phyloP scores from a whole-genome alignment of 176 grass and related monocot species.

The Urochloa ruziziensis region DNA sequence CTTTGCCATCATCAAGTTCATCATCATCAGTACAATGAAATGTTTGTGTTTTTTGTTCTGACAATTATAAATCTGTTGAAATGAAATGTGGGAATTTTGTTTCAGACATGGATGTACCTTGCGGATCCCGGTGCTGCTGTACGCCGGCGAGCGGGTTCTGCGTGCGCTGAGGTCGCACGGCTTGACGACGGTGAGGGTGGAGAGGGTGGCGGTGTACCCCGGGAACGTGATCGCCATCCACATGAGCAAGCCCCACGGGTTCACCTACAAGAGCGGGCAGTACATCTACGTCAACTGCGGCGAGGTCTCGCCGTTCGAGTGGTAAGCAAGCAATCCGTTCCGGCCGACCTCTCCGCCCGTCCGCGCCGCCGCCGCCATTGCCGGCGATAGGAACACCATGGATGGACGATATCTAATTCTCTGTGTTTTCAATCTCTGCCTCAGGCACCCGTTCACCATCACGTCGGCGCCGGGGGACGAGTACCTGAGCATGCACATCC shows the following conservation, averaged over 20 bases:
- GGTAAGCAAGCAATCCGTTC: conserved; percentile 29
- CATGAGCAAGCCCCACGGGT: conserved; percentile 78
- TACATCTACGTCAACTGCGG: conserved; percentile 93
- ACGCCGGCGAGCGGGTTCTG: conserved; percentile 70
- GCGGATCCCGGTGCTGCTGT: conserved; percentile 57
- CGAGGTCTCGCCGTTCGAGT: conserved; percentile 84
- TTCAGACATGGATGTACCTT: conserved; percentile 99
- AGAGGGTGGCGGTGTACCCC: conserved; percentile 89
- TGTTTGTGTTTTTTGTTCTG: not conserved
- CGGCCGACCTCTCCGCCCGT: too few species aligned
- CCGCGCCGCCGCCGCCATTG: not conserved
- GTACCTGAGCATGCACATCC: conserved; percentile 94
- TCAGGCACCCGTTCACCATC: conserved; percentile 95
- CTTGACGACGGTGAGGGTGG: conserved; percentile 64
- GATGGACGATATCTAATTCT: not conserved
- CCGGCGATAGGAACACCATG: not conserved
- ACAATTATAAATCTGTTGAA: not conserved
- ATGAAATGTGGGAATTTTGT: not conserved
- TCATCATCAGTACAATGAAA: not conserved
- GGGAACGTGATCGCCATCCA: conserved; percentile 84
- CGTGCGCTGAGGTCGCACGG: conserved; percentile 74
- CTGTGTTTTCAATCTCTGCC: too few species aligned
- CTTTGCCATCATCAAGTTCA: not conserved
- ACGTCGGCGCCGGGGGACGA: conserved; percentile 86
- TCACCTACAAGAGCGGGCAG: conserved; percentile 94